phyloP scores from a whole-genome alignment of 177 flowering plant species.

The Tripterygium wilfordii region DNA sequence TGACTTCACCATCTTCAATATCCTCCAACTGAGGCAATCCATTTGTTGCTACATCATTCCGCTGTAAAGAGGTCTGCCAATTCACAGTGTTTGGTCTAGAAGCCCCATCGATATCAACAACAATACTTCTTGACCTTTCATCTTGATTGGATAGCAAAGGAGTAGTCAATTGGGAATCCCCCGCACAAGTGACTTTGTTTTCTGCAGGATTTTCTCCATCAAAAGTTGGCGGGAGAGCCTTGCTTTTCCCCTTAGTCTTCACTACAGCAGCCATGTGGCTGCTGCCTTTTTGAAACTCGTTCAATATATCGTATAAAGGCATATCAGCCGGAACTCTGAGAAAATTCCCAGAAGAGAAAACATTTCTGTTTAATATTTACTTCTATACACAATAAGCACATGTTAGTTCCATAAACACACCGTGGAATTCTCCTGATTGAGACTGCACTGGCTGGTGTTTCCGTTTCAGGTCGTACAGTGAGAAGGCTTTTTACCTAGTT shows the following conservation, averaged over 20 bases:
- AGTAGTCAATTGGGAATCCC: slow-evolving; percentile 47
- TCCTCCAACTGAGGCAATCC: slow-evolving; percentile 43
- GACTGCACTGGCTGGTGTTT: slow-evolving; percentile 96
- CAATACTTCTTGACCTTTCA: slow-evolving; percentile 35
- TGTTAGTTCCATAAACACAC: slow-evolving; percentile 31
- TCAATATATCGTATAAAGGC: slow-evolving; percentile 95
- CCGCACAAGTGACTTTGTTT: slow-evolving; percentile 13
- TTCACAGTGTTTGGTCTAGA: slow-evolving; percentile 13
- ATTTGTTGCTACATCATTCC: slow-evolving; percentile 29
- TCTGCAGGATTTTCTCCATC: slow-evolving; percentile 55
- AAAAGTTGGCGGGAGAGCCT: slow-evolving; percentile 23
- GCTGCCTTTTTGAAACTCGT: slow-evolving; percentile 96
- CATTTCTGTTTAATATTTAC: no score
- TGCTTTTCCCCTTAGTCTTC: slow-evolving; percentile 56
- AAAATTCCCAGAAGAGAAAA: slow-evolving; percentile 2
- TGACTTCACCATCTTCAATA: slow-evolving; percentile 89
- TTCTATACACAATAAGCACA: no score
- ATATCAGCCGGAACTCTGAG: slow-evolving; percentile 95
- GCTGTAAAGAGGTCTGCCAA: slow-evolving; percentile 20
- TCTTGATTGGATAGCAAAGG: slow-evolving; percentile 50
- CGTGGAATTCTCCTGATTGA: slow-evolving; percentile 93
- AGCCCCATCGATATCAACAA: slow-evolving; percentile 60
- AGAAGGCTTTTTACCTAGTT: slow-evolving; percentile 93
- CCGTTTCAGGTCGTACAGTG: slow-evolving; percentile 93
- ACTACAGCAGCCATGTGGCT: slow-evolving; percentile 99